Evolutionary conservation across 345 rosid species (phyloP), one percentile per base, ranked within the genome.

Genomic region (Pelargonium nanum): DNA sequence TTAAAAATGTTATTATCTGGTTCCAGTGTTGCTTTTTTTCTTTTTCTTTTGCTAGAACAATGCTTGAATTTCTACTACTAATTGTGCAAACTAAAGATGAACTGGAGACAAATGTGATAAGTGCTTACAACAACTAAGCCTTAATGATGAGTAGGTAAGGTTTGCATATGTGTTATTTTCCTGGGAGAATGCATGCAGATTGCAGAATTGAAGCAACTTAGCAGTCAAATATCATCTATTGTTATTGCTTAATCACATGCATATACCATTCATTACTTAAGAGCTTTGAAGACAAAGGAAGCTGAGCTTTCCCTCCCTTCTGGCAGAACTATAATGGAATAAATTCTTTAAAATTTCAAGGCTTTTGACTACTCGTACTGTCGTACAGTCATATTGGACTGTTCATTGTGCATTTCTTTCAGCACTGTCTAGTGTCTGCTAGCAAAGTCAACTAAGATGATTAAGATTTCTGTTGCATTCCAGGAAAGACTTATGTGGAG

Each of bases 401-500:
- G 48, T 40, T 40, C 13, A 40, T 40, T 40, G 15, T 12, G 16
- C 48, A 6, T 40, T 40, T 6, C 48, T 40, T 40, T 40, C 48
- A 40, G 48, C 48, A 40, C 16, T 40, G 48, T 40, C 16, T 9
- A 40, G 3, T 40, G 48, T 40, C 16, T 9, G 48, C 13, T 40
- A 40, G 48, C 48, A 6, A 40, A 2, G 48, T 40, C 9, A 40
- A 6, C 48, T 40, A 40, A 40, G 48, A 40, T 40, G 13, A 17
- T 40, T 40, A 40, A 40, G n/a, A 6, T 40, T 40, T 0, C 15
- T 40, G 9, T 40, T 40, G 48, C 48, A 40, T 68, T 62, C 55
- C 73, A 85, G 96, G 89, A 62, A 78, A 78, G 72, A 34, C 60
- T 45, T 65, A 80, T 15, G 79, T 77, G 20, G 98, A 88, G 75